phyloP scores from a whole-genome alignment of 2,329 filamentous ascomycete species.

The Sclerotinia subarctica region DNA sequence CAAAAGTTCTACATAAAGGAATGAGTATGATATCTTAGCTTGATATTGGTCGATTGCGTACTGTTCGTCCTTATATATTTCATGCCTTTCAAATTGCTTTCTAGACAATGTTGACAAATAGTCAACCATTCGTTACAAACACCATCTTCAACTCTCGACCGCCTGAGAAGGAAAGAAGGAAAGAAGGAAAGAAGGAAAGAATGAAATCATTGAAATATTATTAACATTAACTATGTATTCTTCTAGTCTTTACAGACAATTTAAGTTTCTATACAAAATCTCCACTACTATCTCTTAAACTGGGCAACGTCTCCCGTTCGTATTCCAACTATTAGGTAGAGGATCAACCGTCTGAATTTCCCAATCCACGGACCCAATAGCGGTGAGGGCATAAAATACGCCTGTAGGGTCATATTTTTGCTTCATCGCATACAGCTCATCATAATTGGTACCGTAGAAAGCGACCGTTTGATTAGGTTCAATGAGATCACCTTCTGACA shows the following conservation, averaged over 20 bases:
- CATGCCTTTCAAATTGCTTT: neutral
- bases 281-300: neutral
- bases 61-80: neutral
- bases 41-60: neutral
- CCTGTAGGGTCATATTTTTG: slow-evolving; percentile 25
- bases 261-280: neutral
- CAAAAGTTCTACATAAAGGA: neutral
- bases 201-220: neutral
- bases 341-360: slow-evolving; percentile 24
- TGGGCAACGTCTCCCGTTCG: slow-evolving; percentile 13
- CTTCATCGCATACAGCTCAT: slow-evolving; percentile 29
- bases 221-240: neutral
- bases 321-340: slow-evolving; percentile 21
- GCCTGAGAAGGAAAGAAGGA: neutral
- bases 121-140: neutral
- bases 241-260: neutral
- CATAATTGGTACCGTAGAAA: slow-evolving; percentile 43
- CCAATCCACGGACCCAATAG: slow-evolving; percentile 40
- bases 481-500: slow-evolving; percentile 20
- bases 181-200: neutral
- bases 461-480: slow-evolving; percentile 21
- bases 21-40: too few relatives aligned
- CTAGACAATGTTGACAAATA: neutral
- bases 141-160: neutral
- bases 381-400: slow-evolving; percentile 26